Evolutionary conservation across 345 rosid species (phyloP), one percentile per base, ranked within the genome.

Genomic region (Hibiscus mutabilis): DNA sequence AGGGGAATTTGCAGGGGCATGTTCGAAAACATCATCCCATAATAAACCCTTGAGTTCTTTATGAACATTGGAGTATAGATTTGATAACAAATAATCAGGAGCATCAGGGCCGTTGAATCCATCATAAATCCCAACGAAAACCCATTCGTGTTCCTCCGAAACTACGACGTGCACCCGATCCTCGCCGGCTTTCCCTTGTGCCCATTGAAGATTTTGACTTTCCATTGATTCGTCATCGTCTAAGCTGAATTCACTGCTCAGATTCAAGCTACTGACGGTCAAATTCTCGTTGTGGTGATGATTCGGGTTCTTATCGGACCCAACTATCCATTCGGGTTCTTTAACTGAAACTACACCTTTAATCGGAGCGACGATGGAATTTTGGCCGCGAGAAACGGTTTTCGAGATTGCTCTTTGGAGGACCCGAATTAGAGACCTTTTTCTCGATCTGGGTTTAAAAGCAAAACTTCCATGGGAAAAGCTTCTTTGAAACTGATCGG

Each of bases 21-120:
- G 89, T 56, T 88, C 88, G 25, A 46, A 67, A 56, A 82, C 83
- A 73, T 90, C 97, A 60, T 95, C 98, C 97, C 97, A 92, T 44
- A 95, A 37, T 72, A 95, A 77, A 16, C 99, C 99, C 47, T 93
- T 89, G 71, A 95, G 90, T 79, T 95, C 99, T 51, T 83, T 88
- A 49, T 89, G 90, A 21, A 95, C 91, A 42, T 85, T 66, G 46
- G 89, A 79, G 75, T 95, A 95, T 2, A 95, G 80, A 83, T 92
- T 88, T 1, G 97, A 84, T 62, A 85, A 58, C 55, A 49, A 16
- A n/a, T 15, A 49, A 15, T 49, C 55, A 6, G 55, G 55, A 15
- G 55, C 55, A 5, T 49, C 55, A 15, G 55, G 55, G 5, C 19
- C 55, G 55, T 49, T 49, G 18, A 49, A 49, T 15, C 55, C 55